These are phyloP conservation scores for Alternaria ethzedia DNA, from an alignment of 2,329 filamentous ascomycete genomes.

Conservation along the genomic window DNA sequence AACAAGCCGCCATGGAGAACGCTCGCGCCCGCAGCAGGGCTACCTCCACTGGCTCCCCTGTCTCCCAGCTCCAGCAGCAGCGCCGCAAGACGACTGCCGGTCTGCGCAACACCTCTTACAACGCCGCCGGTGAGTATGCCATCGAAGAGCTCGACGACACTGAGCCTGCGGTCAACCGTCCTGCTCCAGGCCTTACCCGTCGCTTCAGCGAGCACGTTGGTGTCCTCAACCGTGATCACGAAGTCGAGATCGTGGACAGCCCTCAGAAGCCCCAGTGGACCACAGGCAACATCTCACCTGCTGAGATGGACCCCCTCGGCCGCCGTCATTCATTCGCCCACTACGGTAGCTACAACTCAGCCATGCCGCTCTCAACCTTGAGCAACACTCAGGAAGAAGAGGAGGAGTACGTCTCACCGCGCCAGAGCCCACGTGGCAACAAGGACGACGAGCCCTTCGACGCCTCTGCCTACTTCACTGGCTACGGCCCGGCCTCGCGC, in stretches of 20 bases:
- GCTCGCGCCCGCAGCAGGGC: conserved; percentile 42
- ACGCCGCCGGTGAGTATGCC: conserved; percentile 67
- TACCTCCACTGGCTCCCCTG: conserved; percentile 37
- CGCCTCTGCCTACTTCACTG: conserved; percentile 47
- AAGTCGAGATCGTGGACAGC: conserved; percentile 30
- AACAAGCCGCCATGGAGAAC: conserved; percentile 47
- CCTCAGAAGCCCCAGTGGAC: conserved; percentile 39
- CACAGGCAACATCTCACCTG: conserved; percentile 31
- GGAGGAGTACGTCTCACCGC: conserved; percentile 33
- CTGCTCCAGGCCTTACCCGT: conserved; percentile 33
- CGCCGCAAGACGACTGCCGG: conserved; percentile 50
- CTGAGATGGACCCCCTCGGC: conserved; percentile 60
- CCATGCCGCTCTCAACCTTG: conserved; percentile 32
- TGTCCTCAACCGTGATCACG: conserved; percentile 26
- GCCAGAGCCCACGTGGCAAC: conserved; percentile 51
- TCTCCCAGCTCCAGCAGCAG: conserved; percentile 24
- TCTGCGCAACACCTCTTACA: conserved; percentile 67
- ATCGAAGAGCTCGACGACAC: conserved; percentile 74
- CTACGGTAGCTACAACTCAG: conserved; percentile 34
- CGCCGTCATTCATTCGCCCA: conserved; percentile 78
- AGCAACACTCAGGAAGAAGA: conserved; percentile 43
- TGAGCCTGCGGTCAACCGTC: conserved; percentile 59
- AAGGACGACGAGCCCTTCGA: conserved; percentile 64
- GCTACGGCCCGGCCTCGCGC: conserved; percentile 44
- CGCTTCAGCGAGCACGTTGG: conserved; percentile 47